Evolutionary conservation across 768 basidiomycete species (phyloP).

Genomic region (Agaricus blazei): DNA sequence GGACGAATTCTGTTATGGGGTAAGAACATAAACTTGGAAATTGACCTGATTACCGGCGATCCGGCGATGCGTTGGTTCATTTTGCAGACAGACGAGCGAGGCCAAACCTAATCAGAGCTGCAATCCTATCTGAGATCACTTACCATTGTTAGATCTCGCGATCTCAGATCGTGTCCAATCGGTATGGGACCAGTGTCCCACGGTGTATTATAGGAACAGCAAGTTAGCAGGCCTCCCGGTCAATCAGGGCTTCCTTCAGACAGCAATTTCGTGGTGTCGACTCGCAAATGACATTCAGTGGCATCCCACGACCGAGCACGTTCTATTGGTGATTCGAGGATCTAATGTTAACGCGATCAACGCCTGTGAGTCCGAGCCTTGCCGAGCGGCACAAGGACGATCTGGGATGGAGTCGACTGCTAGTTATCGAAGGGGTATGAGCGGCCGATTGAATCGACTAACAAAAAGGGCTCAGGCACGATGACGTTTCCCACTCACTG

Average conservation of each 20-base stretch:
- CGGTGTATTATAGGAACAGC: background rate
- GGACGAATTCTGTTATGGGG: background rate
- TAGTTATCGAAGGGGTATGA: slow-evolving; percentile 7
- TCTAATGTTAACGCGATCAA: background rate
- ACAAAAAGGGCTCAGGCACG: slow-evolving; percentile 22
- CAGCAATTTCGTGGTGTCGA: background rate
- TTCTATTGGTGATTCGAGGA: background rate
- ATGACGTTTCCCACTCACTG: slow-evolving; percentile 23
- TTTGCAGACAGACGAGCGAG: slow-evolving; percentile 5
- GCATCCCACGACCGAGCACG: background rate
- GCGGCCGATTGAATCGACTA: slow-evolving; percentile 10
- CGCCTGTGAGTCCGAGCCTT: slow-evolving; percentile 4
- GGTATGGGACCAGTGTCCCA: background rate
- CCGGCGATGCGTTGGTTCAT: background rate
- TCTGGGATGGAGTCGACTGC: slow-evolving; percentile 1
- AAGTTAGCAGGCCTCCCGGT: slow-evolving; percentile 1
- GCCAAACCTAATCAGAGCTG: slow-evolving; percentile 6
- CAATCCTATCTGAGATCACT: background rate
- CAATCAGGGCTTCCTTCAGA: background rate
- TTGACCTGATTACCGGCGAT: slow-evolving; percentile 7
- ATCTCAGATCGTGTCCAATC: slow-evolving; percentile 5
- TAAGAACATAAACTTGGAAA: background rate
- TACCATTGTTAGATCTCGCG: background rate
- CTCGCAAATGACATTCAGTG: too few relatives aligned
- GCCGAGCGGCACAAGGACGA: slow-evolving; percentile 6